Evolutionary conservation across 2,329 filamentous ascomycete species (phyloP), one percentile per base, ranked within the genome.

Genomic region (Colletotrichum sojae): DNA sequence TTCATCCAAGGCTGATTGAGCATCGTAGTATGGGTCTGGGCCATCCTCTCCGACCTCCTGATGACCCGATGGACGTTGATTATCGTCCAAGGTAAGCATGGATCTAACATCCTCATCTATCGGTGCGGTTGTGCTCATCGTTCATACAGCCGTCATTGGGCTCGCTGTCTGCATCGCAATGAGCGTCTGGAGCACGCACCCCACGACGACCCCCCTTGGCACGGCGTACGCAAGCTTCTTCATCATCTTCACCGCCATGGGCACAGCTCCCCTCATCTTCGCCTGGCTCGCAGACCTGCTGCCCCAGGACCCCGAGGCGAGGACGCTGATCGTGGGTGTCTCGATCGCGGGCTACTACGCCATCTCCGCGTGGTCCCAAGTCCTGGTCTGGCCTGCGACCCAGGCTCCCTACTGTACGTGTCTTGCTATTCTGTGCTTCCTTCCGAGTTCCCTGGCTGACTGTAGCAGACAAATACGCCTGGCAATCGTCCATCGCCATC

Each of bases 211-310:
- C 1, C 78, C 83, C 0, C 60, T 87, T 1, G 80, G 80, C 0
- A 81, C 82, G 2, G 85, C 84, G 0, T 88, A 88, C 70, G 83
- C 84, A 3, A 82, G 82, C 57, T 87, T 86, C 69, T 86, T 88
- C 71, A 83, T 87, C 72, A 81, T 82, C 0, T 85, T 82, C 71
- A 76, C 84, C 10, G 79, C 78, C 16, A 76, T 86, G 3, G 85
- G 85, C 1, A 87, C 85, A 0, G 85, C 85, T 2, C 85, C 85
- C 0, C 72, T 88, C 39, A 85, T 88, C 49, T 82, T 86, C 70
- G 81, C 84, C 0, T 88, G 85, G 85, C 75, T 87, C 3, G 83
- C 84, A 0, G 85, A 88, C 72, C 75, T 85, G 72, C 18, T 69
- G 22, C 83, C 83, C 0, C 83, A 85, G 72, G 84, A 86, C 67